A percentile compares a stretch with the other conserved stretches of the same genome.
Conservation (phyloP, 2,329 filamentous ascomycete species). For the Cytospora piceae region DNA sequence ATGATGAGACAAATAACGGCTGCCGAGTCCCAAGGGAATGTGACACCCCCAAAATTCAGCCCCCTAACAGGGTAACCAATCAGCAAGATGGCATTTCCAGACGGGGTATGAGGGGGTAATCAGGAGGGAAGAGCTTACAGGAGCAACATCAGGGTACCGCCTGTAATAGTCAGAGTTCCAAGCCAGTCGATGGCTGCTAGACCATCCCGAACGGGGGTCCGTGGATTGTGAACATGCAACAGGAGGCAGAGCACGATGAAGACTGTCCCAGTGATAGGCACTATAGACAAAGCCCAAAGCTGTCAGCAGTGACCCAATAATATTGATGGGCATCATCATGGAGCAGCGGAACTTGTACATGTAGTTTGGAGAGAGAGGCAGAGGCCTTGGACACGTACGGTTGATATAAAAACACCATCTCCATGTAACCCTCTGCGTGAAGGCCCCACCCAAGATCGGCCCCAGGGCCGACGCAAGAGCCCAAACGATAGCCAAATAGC, state of each 20-base stretch:
- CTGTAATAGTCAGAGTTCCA: constrained; percentile 63
- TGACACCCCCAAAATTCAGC: constrained; percentile 68
- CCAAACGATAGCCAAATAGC: constrained; percentile 54
- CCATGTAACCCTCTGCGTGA: constrained; percentile 33
- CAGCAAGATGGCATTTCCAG: neutral
- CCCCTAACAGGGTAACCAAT: constrained; percentile 40
- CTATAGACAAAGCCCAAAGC: neutral
- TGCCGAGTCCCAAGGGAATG: constrained; percentile 61
- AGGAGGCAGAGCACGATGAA: constrained; percentile 35
- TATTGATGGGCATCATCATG: neutral
- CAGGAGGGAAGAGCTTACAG: constrained; percentile 38
- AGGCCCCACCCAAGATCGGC: constrained; percentile 35
- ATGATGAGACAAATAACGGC: constrained; percentile 62
- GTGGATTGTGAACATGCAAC: constrained; percentile 59
- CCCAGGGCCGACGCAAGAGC: constrained; percentile 39
- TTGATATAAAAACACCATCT: constrained; percentile 38
- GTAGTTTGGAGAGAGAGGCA: neutral
- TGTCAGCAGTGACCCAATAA: neutral
- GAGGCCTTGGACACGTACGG: constrained; percentile 24
- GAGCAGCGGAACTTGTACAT: neutral
- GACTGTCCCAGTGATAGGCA: constrained; percentile 29
- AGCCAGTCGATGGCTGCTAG: constrained; percentile 63
- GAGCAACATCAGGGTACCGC: constrained; percentile 65
- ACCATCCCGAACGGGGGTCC: constrained; percentile 61
- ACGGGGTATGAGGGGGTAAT: neutral